Conservation (phyloP, 345 rosid species). For the Abelmoschus esculentus region DNA sequence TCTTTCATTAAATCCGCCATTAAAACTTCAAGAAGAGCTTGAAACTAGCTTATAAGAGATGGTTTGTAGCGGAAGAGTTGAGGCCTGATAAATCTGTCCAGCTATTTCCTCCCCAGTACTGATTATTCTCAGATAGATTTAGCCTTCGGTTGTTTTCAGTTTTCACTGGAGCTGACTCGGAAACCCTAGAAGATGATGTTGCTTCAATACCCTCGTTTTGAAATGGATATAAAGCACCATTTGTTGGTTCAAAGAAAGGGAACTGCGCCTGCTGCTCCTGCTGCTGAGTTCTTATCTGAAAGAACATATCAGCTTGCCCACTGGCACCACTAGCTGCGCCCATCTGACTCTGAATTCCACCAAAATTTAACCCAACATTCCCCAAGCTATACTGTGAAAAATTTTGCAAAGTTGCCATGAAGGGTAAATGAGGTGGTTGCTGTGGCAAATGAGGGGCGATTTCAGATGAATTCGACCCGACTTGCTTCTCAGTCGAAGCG, state of each 20-base stretch:
- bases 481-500: constrained; percentile 25
- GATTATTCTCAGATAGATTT: constrained; percentile 38
- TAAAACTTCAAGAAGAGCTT: constrained; percentile 9
- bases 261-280: constrained; percentile 31
- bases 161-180: constrained; percentile 43
- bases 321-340: constrained; percentile 21
- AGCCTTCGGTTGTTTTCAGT: constrained; percentile 38
- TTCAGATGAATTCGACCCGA: constrained; percentile 29
- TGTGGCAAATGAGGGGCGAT: constrained; percentile 29
- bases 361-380: constrained; percentile 49
- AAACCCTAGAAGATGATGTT: constrained; percentile 50
- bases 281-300: constrained; percentile 29
- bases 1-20: not conserved
- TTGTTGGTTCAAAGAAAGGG: constrained; percentile 39
- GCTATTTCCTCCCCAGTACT: constrained; percentile 35
- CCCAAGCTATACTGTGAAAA: constrained; percentile 36
- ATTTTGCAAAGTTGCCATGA: constrained; percentile 38
- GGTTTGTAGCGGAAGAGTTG: constrained; percentile 30
- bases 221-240: constrained; percentile 29
- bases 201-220: constrained; percentile 38
- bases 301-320: constrained; percentile 36
- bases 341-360: constrained; percentile 27
- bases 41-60: constrained; percentile 18
- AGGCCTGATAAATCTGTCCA: constrained; percentile 45
- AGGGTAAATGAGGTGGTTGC: constrained; percentile 39